Conservation (phyloP, 116 monocot genomes). For the Posidonia oceanica region DNA sequence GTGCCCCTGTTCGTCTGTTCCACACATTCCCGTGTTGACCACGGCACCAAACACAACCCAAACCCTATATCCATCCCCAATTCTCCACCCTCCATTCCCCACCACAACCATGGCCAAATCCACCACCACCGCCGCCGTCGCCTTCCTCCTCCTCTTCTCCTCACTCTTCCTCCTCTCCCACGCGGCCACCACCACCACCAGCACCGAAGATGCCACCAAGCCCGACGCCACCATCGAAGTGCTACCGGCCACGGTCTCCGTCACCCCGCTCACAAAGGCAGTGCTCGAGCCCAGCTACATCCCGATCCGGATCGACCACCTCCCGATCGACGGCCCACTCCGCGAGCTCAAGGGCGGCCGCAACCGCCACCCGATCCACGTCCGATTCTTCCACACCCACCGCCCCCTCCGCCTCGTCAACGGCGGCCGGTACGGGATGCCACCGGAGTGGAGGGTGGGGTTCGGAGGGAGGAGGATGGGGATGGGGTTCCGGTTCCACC, state of each 20-base stretch:
- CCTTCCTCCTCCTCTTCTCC: background rate
- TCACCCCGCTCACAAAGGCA: background rate
- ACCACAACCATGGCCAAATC: background rate
- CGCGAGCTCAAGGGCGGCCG: background rate
- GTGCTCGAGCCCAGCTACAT: background rate
- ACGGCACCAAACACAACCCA: background rate
- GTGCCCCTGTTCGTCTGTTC: too few relatives aligned
- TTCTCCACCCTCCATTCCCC: background rate
- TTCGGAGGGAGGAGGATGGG: conserved; percentile 10
- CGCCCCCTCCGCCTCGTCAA: background rate
- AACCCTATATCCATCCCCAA: background rate
- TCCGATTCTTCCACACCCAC: background rate
- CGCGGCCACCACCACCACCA: background rate
- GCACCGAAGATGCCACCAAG: background rate
- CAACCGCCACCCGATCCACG: background rate
- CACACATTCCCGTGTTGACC: background rate
- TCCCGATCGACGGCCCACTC: conserved; percentile 2
- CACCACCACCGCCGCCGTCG: background rate
- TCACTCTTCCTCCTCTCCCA: conserved; percentile 5
- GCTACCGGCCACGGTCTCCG: too few relatives aligned
- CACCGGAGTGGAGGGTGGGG: background rate
- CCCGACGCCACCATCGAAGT: background rate
- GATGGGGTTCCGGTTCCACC: conserved; percentile 3
- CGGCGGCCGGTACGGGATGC: background rate
- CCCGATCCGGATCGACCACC: background rate